Base-by-base conservation (phyloP, 75 land plant species). In the Selaginella moellendorffii region DNA sequence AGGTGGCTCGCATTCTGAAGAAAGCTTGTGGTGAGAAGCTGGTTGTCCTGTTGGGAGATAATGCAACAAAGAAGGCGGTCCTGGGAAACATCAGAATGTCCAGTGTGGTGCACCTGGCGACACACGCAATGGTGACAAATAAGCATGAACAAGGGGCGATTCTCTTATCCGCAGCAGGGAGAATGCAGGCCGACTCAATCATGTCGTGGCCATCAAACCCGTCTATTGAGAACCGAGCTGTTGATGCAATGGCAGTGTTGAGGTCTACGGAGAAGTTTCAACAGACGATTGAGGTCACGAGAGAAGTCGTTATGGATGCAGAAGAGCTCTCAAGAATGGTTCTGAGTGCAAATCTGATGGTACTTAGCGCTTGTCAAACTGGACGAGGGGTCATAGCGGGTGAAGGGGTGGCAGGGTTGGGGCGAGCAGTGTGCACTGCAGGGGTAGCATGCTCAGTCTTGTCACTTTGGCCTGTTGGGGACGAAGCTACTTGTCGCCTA, bases 311-410 rank as follows among this genome's bases (percentile, higher is more conserved):
- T 29, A 30, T 63, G 22, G 18, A 10, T 63, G 64, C 64, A 9
- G 46, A 63, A 29, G 64, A 63, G 64, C 29, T 63, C 27, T 26
- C 64, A 29, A 42, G 30, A 17, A 1, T 63, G 67, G 51, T 42
- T 31, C 28, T 65, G 67, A 52, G 20, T 0, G 67, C 67, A 31
- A 31, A 30, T 26, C 24, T 65, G 67, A 53, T 65, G 51, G 67
- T 65, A 17, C 67, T 65, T 24, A 65, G 67, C 36, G 67, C 67
- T 20, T 65, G 67, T 53, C 52, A 36, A 24, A 65, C 67, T 31
- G 67, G 67, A 5, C 54, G 24, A 23, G 67, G 67, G 27, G 54
- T 65, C 26, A 24, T 65, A 20, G 52, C 24, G 20, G 67, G 67
- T 24, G 67, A 65, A 52, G 67, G 67, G 26, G 67, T 65, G 26